These are phyloP conservation scores for Backusella morwellensis DNA, from an alignment of 192 early-diverging fungal genomes.

Conservation along the genomic window DNA sequence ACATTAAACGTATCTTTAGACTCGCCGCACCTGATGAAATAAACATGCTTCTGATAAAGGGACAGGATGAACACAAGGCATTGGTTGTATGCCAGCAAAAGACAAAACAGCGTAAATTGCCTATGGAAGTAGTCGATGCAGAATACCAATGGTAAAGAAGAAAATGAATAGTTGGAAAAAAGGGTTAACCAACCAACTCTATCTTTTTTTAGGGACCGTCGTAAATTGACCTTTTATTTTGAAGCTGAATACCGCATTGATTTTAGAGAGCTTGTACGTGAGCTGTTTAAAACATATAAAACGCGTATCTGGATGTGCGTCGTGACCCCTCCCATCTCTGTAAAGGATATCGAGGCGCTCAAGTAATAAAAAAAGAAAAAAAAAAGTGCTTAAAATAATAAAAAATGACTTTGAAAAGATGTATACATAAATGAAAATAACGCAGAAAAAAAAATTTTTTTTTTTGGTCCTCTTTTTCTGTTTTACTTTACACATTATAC, in stretches of 20 bases:
- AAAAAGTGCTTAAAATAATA: neutral
- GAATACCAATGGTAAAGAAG: slow-evolving; percentile 90
- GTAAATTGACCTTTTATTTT: slow-evolving; percentile 97
- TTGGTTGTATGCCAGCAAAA: slow-evolving; percentile 85
- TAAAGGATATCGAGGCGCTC: neutral
- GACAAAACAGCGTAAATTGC: slow-evolving; percentile 85
- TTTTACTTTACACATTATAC: neutral
- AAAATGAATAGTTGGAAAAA: neutral
- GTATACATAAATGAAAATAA: neutral
- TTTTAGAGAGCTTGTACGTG: slow-evolving; percentile 94
- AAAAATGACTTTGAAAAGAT: neutral
- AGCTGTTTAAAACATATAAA: slow-evolving; percentile 97
- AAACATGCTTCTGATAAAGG: slow-evolving; percentile 74
- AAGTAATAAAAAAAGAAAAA: neutral
- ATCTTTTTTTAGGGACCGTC: slow-evolving; percentile 70
- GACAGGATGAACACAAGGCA: slow-evolving; percentile 88
- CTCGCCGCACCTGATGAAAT: slow-evolving; percentile 80
- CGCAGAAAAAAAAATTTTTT: neutral
- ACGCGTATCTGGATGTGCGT: slow-evolving; percentile 93
- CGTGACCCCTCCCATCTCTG: slow-evolving; percentile 2
- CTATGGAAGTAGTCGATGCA: slow-evolving; percentile 96
- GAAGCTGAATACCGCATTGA: slow-evolving; percentile 93
- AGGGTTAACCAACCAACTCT: neutral
- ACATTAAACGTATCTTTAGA: slow-evolving; percentile 89
- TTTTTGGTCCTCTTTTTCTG: neutral